Percentiles rank a stretch among this genome's conserved stretches.
phyloP scores from a whole-genome alignment of 1,284 basidiomycete species.

The Cryptococcus floricola region DNA sequence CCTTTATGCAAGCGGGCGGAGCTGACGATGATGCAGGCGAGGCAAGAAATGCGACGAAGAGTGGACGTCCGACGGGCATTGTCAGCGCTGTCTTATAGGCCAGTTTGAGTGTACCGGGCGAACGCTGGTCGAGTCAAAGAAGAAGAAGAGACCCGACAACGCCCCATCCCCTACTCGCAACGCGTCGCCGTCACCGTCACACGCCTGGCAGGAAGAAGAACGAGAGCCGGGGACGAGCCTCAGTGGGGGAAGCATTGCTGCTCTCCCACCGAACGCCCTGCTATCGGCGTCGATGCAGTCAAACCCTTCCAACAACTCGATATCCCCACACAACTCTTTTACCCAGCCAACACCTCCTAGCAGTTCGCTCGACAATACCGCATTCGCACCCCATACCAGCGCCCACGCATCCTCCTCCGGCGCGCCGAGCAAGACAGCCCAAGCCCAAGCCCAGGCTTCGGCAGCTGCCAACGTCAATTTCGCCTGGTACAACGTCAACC shows the following conservation, averaged over 20 bases:
- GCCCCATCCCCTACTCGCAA: no score
- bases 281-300: no score
- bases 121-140: not conserved
- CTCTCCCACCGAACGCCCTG: no score
- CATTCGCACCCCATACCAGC: not conserved
- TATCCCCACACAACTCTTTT: no score
- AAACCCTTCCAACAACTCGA: no score
- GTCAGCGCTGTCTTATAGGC: constrained; percentile 23
- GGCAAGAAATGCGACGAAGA: constrained; percentile 33
- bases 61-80: constrained; percentile 23
- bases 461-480: not conserved
- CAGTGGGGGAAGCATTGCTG: no score
- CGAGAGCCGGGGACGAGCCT: no score
- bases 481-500: not conserved
- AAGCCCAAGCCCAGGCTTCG: not conserved
- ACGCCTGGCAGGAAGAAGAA: no score
- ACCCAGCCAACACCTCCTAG: not conserved
- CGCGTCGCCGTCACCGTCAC: no score
- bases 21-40: constrained; percentile 5
- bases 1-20: not conserved
- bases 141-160: no score
- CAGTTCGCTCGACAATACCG: not conserved
- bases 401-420: not conserved
- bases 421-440: not conserved
- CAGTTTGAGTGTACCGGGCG: constrained; percentile 24